Evolutionary conservation across 352 stramenopile genomes (phyloP).

Genomic region (Thraustotheca clavata): DNA sequence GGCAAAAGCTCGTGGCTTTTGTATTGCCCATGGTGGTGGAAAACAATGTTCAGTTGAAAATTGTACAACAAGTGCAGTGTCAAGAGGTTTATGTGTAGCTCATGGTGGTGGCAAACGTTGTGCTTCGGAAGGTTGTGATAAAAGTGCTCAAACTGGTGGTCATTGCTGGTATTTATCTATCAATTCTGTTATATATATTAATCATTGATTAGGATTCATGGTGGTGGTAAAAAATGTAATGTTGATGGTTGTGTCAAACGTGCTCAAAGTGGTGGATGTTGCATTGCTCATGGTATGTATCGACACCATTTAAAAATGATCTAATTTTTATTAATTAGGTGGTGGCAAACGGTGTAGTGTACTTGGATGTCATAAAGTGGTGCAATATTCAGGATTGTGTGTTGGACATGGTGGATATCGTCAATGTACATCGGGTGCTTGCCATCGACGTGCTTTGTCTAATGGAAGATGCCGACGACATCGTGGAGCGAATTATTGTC

Average conservation of each 20-base stretch:
- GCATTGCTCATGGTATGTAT: constrained; percentile 40
- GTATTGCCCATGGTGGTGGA: constrained; percentile 6
- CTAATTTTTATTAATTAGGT: too few species aligned
- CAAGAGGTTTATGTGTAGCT: background rate
- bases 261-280: constrained; percentile 35
- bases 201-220: too few species aligned
- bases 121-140: background rate
- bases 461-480: background rate
- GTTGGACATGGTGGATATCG: constrained; percentile 64
- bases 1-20: constrained; percentile 10
- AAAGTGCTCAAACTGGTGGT: background rate
- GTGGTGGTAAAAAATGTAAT: constrained; percentile 20
- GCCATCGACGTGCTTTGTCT: constrained; percentile 15
- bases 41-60: background rate
- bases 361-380: constrained; percentile 68
- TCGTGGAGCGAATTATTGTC: background rate
- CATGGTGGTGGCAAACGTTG: constrained; percentile 16
- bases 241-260: constrained; percentile 33
- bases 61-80: background rate
- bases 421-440: constrained; percentile 58
- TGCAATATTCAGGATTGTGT: constrained; percentile 72
- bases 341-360: constrained; percentile 65
- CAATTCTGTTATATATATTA: too few species aligned
- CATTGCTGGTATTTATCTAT: too few species aligned
- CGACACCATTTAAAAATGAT: too few species aligned